phyloP scores from a whole-genome alignment of 2,329 filamentous ascomycete genomes.

The Colletotrichum sp. region DNA sequence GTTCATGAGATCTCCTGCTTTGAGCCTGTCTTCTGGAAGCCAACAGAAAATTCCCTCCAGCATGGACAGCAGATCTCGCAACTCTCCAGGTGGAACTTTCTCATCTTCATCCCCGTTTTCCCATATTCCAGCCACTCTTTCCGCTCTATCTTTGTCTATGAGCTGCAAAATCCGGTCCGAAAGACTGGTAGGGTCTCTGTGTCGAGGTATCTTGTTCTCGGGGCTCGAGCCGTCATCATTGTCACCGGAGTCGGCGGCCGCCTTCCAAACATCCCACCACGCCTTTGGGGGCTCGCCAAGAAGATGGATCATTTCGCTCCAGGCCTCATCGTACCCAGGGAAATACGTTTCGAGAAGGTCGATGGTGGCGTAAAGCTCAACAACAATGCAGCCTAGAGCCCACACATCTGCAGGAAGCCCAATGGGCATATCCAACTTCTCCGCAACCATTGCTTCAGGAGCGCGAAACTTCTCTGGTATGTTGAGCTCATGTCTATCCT shows the following conservation, averaged over 20 bases:
- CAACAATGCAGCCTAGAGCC: not conserved
- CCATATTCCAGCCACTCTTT: not conserved
- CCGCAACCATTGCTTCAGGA: not conserved
- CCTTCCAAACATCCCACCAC: not conserved
- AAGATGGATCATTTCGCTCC: not conserved
- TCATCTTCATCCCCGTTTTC: not conserved
- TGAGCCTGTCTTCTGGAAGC: not conserved
- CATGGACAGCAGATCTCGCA: not conserved
- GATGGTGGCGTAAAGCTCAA: not conserved
- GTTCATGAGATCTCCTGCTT: not conserved
- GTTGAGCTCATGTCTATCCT: not conserved
- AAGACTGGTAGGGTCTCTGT: not conserved
- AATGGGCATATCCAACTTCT: accelerated
- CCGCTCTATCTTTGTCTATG: not conserved
- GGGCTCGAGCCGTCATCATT: not conserved
- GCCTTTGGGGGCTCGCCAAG: not conserved
- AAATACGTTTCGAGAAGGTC: not conserved
- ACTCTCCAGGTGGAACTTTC: not conserved
- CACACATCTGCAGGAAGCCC: not conserved
- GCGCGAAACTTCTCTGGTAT: not conserved
- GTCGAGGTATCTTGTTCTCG: not conserved
- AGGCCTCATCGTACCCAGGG: not conserved
- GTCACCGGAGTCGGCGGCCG: not conserved
- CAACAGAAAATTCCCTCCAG: not conserved
- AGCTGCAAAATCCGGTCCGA: not conserved